These are phyloP conservation scores for Datisca glomerata DNA, from an alignment of 306 rosid species.

Conservation along the genomic window DNA sequence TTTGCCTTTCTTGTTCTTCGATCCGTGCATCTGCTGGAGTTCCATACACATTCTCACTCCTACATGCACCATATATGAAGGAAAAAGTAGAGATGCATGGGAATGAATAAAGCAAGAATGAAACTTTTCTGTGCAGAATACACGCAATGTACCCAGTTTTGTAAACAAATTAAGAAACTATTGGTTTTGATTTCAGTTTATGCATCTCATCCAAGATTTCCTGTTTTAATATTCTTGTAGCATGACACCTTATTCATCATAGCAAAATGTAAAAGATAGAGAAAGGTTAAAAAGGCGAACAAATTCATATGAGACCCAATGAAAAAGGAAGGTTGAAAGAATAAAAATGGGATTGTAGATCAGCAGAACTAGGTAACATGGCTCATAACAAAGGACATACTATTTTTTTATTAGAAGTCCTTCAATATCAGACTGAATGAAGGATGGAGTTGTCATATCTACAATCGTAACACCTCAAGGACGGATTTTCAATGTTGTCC, in stretches of 20 bases:
- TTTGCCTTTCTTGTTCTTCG: constrained; percentile 20
- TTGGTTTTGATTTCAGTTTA: constrained; percentile 19
- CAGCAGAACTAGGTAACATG: no score
- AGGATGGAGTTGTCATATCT: no score
- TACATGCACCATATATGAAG: constrained; percentile 19
- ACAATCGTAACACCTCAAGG: constrained; percentile 1
- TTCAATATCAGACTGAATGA: background rate
- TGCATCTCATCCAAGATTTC: no score
- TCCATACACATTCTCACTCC: constrained; percentile 32
- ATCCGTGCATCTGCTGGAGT: constrained; percentile 28
- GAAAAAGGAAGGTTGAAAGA: no score
- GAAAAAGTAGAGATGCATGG: constrained; percentile 20
- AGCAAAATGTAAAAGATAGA: background rate
- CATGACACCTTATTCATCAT: background rate
- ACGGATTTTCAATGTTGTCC: background rate
- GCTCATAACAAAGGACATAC: background rate
- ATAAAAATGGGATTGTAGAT: no score
- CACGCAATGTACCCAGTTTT: constrained; percentile 36
- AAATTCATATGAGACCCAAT: no score
- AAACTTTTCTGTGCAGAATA: constrained; percentile 37
- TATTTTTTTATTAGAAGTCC: no score
- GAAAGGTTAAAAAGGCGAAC: background rate
- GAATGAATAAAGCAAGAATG: constrained; percentile 40
- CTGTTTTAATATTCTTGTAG: no score
- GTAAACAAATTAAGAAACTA: constrained; percentile 27